Percentiles rank a stretch among this genome's conserved stretches.
Conservation (phyloP, 2,329 filamentous ascomycete species). For the Fusarium cyanostomum region DNA sequence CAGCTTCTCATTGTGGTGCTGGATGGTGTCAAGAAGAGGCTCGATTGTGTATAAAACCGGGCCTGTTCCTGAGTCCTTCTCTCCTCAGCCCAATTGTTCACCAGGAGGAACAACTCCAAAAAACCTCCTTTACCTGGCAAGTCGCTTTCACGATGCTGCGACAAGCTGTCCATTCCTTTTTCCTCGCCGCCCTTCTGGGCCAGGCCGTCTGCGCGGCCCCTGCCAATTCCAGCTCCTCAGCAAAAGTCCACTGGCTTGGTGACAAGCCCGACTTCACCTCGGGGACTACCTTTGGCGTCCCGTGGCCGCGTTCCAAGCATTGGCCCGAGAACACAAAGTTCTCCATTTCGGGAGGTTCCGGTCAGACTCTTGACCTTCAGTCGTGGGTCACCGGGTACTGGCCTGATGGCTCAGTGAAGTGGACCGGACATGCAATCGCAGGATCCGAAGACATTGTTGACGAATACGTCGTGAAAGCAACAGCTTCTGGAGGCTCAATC, state of each 20-base stretch:
- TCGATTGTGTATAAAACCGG: constrained; percentile 15
- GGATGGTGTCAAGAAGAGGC: constrained; percentile 26
- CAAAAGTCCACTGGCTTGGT: constrained; percentile 53
- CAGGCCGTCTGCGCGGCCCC: constrained; percentile 22
- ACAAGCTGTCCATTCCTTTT: constrained; percentile 35
- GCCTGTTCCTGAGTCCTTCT: not conserved
- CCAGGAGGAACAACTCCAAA: no score
- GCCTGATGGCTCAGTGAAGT: constrained; percentile 69
- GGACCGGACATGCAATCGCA: constrained; percentile 66
- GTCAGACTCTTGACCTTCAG: constrained; percentile 45
- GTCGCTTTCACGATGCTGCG: constrained; percentile 31
- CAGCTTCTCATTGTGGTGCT: constrained; percentile 27
- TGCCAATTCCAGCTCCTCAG: constrained; percentile 31
- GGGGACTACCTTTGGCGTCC: constrained; percentile 56
- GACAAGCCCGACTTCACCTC: constrained; percentile 47
- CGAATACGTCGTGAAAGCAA: constrained; percentile 51
- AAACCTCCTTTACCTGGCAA: constrained; percentile 5
- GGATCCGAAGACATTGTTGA: constrained; percentile 52
- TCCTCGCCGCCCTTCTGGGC: constrained; percentile 20
- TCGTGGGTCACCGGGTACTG: constrained; percentile 68
- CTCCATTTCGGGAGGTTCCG: constrained; percentile 41
- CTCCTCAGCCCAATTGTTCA: no score
- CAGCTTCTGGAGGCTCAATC: constrained; percentile 3
- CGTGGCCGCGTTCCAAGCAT: constrained; percentile 54
- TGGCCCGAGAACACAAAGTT: constrained; percentile 50